A percentile compares a stretch with the other conserved stretches of the same genome.
Conservation (phyloP, 75 land plant genomes). For the Azolla pinnata region DNA sequence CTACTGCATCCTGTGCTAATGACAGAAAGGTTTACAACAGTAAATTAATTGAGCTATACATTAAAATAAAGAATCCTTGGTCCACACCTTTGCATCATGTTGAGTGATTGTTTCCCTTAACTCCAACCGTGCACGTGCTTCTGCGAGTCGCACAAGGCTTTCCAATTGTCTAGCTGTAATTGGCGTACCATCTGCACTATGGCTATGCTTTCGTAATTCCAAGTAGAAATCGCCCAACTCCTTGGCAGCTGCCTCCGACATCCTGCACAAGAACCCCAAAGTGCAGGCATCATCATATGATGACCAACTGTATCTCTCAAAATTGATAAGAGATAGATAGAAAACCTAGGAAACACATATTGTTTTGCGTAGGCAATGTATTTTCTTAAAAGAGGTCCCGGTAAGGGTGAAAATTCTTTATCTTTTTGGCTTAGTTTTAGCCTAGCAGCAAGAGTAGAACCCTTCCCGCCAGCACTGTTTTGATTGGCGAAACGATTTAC, state of each 20-base stretch:
- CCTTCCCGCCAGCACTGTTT: constrained; percentile 13
- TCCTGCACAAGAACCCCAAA: constrained; percentile 41
- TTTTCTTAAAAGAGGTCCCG: constrained; percentile 74
- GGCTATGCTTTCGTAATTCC: constrained; percentile 57
- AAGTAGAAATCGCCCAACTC: constrained; percentile 76
- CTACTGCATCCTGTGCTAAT: constrained; percentile 91
- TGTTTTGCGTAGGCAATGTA: constrained; percentile 90
- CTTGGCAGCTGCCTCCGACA: constrained; percentile 83
- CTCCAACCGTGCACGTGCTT: constrained; percentile 90
- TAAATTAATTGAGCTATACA: too few relatives aligned
- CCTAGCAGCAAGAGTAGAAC: constrained; percentile 45
- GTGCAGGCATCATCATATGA: neutral
- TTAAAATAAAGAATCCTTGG: neutral
- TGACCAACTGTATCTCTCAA: neutral
- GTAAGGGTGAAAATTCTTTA: constrained; percentile 64
- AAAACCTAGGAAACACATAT: constrained; percentile 77
- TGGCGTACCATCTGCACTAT: constrained; percentile 85
- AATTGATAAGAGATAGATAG: neutral
- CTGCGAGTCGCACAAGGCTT: constrained; percentile 81
- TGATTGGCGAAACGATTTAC: constrained; percentile 19
- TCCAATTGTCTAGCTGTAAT: constrained; percentile 93
- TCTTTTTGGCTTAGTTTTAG: constrained; percentile 57
- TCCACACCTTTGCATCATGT: constrained; percentile 73
- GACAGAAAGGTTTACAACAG: too few relatives aligned
- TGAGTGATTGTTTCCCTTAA: constrained; percentile 79